A percentile compares a stretch with the other conserved stretches of the same genome.
These are phyloP conservation scores for Alternaria solani DNA, from an alignment of 2,329 filamentous ascomycete genomes.

Conservation along the genomic window DNA sequence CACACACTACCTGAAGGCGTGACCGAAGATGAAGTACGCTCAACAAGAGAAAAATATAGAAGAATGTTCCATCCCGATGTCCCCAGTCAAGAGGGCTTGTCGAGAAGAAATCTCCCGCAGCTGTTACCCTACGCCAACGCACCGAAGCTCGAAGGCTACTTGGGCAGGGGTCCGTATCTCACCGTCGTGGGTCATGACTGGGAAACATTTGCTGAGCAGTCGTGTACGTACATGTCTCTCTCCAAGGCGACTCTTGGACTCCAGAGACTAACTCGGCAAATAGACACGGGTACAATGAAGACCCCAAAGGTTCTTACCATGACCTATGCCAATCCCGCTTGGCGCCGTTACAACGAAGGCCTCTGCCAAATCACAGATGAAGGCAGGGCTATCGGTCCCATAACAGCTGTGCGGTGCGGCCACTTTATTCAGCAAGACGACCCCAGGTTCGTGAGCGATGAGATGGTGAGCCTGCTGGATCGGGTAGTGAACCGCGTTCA, in stretches of 20 bases:
- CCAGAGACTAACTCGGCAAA: slow-evolving; percentile 3
- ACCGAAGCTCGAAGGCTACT: slow-evolving; percentile 53
- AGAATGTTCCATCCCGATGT: slow-evolving; percentile 60
- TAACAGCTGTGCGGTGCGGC: slow-evolving; percentile 60
- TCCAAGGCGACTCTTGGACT: slow-evolving; percentile 4
- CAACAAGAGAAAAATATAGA: slow-evolving; percentile 48
- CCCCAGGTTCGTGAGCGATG: slow-evolving; percentile 52
- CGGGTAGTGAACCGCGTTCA: slow-evolving; percentile 47
- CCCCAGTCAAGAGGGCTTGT: slow-evolving; percentile 60
- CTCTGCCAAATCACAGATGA: slow-evolving; percentile 56
- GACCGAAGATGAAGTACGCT: slow-evolving; percentile 44
- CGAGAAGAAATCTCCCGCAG: slow-evolving; percentile 55
- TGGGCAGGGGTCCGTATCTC: slow-evolving; percentile 52
- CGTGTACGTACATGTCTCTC: slow-evolving; percentile 30
- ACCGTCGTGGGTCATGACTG: slow-evolving; percentile 64
- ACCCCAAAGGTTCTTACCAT: slow-evolving; percentile 54
- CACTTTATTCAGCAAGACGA: slow-evolving; percentile 66
- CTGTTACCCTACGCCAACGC: slow-evolving; percentile 56
- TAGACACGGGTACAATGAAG: slow-evolving; percentile 37
- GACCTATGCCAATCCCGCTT: slow-evolving; percentile 62
- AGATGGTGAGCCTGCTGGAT: slow-evolving; percentile 45
- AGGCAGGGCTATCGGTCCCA: slow-evolving; percentile 53
- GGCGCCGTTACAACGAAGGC: slow-evolving; percentile 63
- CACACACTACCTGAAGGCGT: slow-evolving; percentile 53
- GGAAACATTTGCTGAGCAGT: slow-evolving; percentile 61